These are phyloP conservation scores for Naganishia friedmannii DNA, from an alignment of 768 basidiomycete species.

Conservation along the genomic window DNA sequence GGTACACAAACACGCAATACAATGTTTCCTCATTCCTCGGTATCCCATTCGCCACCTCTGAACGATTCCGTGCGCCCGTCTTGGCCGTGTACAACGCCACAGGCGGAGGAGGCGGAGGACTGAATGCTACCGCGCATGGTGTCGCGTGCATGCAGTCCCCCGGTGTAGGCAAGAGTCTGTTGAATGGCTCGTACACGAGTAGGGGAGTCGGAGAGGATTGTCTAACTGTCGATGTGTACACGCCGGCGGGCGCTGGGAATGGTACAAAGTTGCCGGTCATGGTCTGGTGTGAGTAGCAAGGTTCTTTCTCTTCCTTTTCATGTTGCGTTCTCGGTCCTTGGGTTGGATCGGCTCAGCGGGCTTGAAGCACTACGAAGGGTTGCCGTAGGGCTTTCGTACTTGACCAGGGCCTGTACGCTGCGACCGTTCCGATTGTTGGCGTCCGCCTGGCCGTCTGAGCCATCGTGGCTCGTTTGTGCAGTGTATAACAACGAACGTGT, in stretches of 20 bases:
- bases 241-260: slow-evolving; percentile 50
- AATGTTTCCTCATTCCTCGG: slow-evolving; percentile 43
- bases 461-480: too few relatives aligned
- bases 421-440: too few relatives aligned
- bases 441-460: too few relatives aligned
- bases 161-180: slow-evolving; percentile 14
- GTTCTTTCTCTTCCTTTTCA: background rate
- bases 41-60: slow-evolving; percentile 48
- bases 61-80: slow-evolving; percentile 40
- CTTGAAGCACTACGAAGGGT: background rate
- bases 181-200: slow-evolving; percentile 6
- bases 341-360: too few relatives aligned
- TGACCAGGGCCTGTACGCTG: too few relatives aligned
- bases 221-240: slow-evolving; percentile 57
- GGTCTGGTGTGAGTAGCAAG: slow-evolving; percentile 51
- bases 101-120: too few relatives aligned
- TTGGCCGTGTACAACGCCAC: slow-evolving; percentile 30
- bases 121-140: slow-evolving; percentile 38
- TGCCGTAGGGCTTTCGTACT: background rate
- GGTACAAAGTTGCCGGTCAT: slow-evolving; percentile 54
- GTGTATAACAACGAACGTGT: too few relatives aligned
- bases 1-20: slow-evolving; percentile 31
- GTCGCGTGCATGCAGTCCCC: slow-evolving; percentile 44
- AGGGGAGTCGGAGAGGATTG: slow-evolving; percentile 55
- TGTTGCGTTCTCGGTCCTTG: too few relatives aligned